Base-by-base conservation (phyloP, 2,329 filamentous ascomycete genomes). In the Aspergillus amoenus region DNA sequence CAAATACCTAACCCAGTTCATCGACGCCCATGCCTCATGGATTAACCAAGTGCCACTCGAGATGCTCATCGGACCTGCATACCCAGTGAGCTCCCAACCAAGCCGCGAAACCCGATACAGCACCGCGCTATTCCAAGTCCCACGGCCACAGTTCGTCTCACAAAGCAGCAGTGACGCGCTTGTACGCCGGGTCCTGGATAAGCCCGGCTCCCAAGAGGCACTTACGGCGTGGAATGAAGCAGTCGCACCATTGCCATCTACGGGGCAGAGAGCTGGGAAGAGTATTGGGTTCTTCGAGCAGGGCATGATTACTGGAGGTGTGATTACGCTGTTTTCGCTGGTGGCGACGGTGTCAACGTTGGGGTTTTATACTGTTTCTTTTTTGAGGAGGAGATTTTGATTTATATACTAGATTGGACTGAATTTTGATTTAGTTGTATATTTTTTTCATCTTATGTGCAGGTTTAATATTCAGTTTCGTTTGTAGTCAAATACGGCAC, bases 1-100 rank as follows among this genome's bases (percentile, higher is more conserved):
- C 15, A 88, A 87, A 66, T 88, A 87, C 60, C 74, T 88, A 4
- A 75, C 78, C 7, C 82, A 87, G 61, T 85, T 83, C 67, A 71
- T 87, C 37, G 64, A 75, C 8, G 74, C 82, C 3, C 72, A 79
- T 12, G 66, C 79, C 0, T 79, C 81, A 0, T 82, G 81, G 65
- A 72, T 84, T 55, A 88, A 88, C 66, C 80, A 85, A 52, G 77
- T 88, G 6, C 84, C 85, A 0, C 60, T 73, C 2, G 76, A 82
- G 34, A 71, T 88, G 2, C 77, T 88, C 4, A 64, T 70, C 21
- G 68, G 68, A 2, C 68, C 68, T 8, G 57, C 62, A 3, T 50
- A 61, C 13, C 64, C 66, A 9, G 40, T 43, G 57, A 67, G 72
- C 77, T 42, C 76, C 73, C 2, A 76, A 72, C 3, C 73, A 73